Percentiles rank a stretch among this genome's conserved stretches.
These are phyloP conservation scores for Boletus insuetus DNA, from an alignment of 768 basidiomycete species.

Conservation along the genomic window DNA sequence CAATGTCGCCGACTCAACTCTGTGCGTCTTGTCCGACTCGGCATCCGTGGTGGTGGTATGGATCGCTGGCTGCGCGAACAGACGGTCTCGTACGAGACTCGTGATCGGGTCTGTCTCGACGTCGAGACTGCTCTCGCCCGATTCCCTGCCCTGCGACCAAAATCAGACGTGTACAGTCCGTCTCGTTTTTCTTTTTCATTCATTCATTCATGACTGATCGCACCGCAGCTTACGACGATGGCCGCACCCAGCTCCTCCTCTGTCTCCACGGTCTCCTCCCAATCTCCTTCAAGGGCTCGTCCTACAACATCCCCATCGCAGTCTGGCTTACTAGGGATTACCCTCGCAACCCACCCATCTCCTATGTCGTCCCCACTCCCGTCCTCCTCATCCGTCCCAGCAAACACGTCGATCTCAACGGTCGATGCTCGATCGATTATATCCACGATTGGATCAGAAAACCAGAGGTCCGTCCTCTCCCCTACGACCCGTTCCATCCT, in stretches of 20 bases:
- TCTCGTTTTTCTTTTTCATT: conserved; percentile 8
- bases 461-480: conserved; percentile 45
- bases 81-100: conserved; percentile 51
- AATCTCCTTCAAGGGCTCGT: conserved; percentile 67
- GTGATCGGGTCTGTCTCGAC: conserved; percentile 60
- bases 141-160: conserved; percentile 62
- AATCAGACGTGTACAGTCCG: conserved; percentile 77
- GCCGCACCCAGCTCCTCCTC: conserved; percentile 86
- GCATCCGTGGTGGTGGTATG: too few species aligned
- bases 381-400: conserved; percentile 87
- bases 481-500: conserved; percentile 3
- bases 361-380: conserved; percentile 87
- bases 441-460: conserved; percentile 77
- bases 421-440: conserved; percentile 67
- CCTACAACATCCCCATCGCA: conserved; percentile 93
- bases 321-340: conserved; percentile 87
- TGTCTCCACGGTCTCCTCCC: conserved; percentile 90
- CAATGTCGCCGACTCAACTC: conserved; percentile 8
- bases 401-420: conserved; percentile 76
- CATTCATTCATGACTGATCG: conserved; percentile 3
- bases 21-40: background rate
- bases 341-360: conserved; percentile 77
- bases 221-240: conserved; percentile 83
- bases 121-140: conserved; percentile 56
- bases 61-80: conserved; percentile 67